Base-by-base conservation (phyloP, 2,329 filamentous ascomycete genomes). In the Elsinoe batatas region DNA sequence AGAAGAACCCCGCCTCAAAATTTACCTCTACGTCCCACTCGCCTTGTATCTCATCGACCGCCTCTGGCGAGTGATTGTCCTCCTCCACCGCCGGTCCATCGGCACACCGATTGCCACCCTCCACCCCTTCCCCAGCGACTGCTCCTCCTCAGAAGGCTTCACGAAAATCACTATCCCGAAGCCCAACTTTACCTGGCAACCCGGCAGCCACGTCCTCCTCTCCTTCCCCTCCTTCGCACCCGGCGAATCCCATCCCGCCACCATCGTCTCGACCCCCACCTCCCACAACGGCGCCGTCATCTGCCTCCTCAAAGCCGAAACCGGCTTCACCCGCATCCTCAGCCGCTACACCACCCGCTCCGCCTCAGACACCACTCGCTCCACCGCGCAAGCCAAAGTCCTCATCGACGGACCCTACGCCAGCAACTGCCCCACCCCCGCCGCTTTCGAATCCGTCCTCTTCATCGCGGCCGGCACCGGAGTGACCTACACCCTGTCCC, bases 151-250 rank as follows among this genome's bases (percentile, higher is more conserved):
- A 54, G 70, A 66, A n/a, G 66, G 66, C 10, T 68, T 68, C 5
- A 72, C 70, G 1, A 69, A 66, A 56, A 58, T 72, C 22, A 61
- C 60, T n/a, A 59, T 73, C 8, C 62, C 64, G 2, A 68, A 64
- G 53, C 64, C 66, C 18, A 44, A 65, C 1, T 64, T 72, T 59
- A 69, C 65, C 40, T 73, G 70, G 69, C 60, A 53, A 11, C 66
- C 70, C 13, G 66, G 64, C 10, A 59, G 59, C 5, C 61, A 63
- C 30, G 60, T 64, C 4, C 57, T 64, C 32, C 60, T 66, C 22
- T 63, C 63, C 1, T 58, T 65, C 8, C 64, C 63, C 6, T 55
- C 57, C 7, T 64, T 65, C 33, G 64, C 63, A 3, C 53, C 61
- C 35, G 57, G 61, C 43, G 63, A 66, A 37, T 60, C 58, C 17